phyloP scores from a whole-genome alignment of 2,329 filamentous ascomycete genomes.

The Niveomyces coronatus region DNA sequence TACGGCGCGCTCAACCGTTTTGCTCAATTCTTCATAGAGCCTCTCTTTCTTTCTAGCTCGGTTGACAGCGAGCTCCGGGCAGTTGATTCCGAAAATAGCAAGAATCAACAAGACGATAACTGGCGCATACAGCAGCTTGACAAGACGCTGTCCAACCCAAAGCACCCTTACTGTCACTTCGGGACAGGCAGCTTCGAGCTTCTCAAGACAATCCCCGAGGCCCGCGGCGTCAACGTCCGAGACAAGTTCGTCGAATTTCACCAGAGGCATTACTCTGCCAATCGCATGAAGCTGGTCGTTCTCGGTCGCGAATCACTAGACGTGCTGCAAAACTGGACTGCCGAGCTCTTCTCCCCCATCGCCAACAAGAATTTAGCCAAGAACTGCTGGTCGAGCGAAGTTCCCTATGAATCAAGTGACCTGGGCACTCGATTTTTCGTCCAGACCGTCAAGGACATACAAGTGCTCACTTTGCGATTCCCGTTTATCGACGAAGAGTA shows the following conservation, averaged over 20 bases:
- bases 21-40: constrained; percentile 85
- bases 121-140: constrained; percentile 84
- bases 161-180: constrained; percentile 84
- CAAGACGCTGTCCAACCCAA: constrained; percentile 77
- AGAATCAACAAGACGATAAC: constrained; percentile 83
- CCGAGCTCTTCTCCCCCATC: constrained; percentile 71
- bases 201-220: constrained; percentile 71
- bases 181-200: constrained; percentile 83
- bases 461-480: constrained; percentile 71
- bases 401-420: constrained; percentile 38
- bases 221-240: constrained; percentile 70
- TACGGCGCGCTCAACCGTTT: constrained; percentile 83
- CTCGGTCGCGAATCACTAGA: constrained; percentile 75
- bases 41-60: constrained; percentile 75
- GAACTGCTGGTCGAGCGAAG: constrained; percentile 43
- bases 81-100: constrained; percentile 95
- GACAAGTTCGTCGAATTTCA: constrained; percentile 92
- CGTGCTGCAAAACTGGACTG: constrained; percentile 72
- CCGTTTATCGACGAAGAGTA: constrained; percentile 77
- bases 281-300: constrained; percentile 85
- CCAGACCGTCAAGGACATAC: constrained; percentile 83
- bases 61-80: constrained; percentile 79
- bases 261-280: constrained; percentile 80
- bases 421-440: constrained; percentile 66
- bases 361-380: constrained; percentile 68